Evolutionary conservation across 1,284 basidiomycete genomes (phyloP).

Genomic region (Ustilago hordei): DNA sequence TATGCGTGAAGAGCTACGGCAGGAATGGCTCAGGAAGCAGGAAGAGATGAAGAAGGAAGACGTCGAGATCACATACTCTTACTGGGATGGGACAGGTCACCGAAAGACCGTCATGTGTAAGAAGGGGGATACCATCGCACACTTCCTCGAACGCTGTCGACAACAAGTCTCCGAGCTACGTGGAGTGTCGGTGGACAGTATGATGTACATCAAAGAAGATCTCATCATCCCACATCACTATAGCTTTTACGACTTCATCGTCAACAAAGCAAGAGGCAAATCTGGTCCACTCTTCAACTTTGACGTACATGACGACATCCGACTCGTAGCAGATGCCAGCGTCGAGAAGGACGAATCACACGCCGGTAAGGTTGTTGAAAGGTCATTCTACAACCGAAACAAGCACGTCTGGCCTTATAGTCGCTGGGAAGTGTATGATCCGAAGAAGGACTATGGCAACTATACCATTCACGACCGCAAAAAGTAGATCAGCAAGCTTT

Average conservation of each 20-base stretch:
- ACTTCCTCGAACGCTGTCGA: conserved; percentile 91
- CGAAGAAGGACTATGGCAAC: conserved; percentile 60
- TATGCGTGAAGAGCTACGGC: conserved; percentile 86
- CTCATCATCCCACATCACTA: conserved; percentile 78
- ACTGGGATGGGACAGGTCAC: conserved; percentile 98
- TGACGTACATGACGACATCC: conserved; percentile 98
- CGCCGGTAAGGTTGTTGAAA: conserved; percentile 95
- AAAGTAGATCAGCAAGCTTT: conserved; percentile 10
- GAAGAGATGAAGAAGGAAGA: conserved; percentile 88
- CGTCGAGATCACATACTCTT: conserved; percentile 92
- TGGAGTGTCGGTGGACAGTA: conserved; percentile 88
- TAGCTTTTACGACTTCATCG: conserved; percentile 97
- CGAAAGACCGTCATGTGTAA: conserved; percentile 93
- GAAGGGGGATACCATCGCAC: conserved; percentile 93
- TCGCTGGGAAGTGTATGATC: conserved; percentile 67
- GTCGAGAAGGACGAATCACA: conserved; percentile 98
- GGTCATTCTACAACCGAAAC: conserved; percentile 94
- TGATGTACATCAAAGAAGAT: conserved; percentile 91
- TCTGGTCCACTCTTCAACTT: conserved; percentile 98
- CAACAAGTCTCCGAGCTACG: conserved; percentile 91
- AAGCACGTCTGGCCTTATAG: conserved; percentile 95
- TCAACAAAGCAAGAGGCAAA: conserved; percentile 97
- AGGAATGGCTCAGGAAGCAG: conserved; percentile 90
- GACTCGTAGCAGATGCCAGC: conserved; percentile 92
- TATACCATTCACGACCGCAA: conserved; percentile 59